Evolutionary conservation across 192 early-diverging fungal species (phyloP).

Genomic region (Backusella psychrophila): DNA sequence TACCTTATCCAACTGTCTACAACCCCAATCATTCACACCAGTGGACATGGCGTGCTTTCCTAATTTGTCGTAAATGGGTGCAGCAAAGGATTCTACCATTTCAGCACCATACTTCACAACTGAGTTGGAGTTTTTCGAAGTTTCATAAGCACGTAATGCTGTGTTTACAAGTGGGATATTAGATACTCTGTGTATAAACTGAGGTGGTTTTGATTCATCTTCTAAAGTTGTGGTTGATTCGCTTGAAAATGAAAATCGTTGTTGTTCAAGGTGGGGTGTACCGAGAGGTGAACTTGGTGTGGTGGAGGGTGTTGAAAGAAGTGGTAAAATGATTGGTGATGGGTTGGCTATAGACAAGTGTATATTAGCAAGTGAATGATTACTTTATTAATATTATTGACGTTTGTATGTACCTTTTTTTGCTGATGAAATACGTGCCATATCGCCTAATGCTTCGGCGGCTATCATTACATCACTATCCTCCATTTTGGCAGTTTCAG

Average conservation of each 20-base stretch:
- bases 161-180: conserved; percentile 72
- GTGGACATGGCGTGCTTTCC: conserved; percentile 26
- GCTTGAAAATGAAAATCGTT: conserved; percentile 10
- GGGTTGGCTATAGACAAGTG: neutral
- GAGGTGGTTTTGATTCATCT: conserved; percentile 2
- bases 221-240: conserved; percentile 4
- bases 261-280: neutral
- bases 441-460: conserved; percentile 29
- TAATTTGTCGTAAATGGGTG: conserved; percentile 75
- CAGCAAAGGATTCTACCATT: conserved; percentile 75
- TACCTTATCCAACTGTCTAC: conserved; percentile 10
- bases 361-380: no score
- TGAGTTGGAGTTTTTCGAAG: conserved; percentile 57
- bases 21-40: conserved; percentile 9
- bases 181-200: conserved; percentile 21
- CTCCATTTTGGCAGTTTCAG: neutral
- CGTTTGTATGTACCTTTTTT: neutral
- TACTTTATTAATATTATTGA: no score
- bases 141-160: conserved; percentile 64
- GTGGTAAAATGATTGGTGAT: neutral
- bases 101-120: conserved; percentile 70
- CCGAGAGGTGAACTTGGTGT: conserved; percentile 11
- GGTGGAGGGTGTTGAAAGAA: conserved; percentile 1
- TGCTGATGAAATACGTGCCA: conserved; percentile 15
- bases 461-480: conserved; percentile 36